Evolutionary conservation across 2,329 filamentous ascomycete species (phyloP), one percentile per base, ranked within the genome.

Genomic region (Paecilomyces niveus): DNA sequence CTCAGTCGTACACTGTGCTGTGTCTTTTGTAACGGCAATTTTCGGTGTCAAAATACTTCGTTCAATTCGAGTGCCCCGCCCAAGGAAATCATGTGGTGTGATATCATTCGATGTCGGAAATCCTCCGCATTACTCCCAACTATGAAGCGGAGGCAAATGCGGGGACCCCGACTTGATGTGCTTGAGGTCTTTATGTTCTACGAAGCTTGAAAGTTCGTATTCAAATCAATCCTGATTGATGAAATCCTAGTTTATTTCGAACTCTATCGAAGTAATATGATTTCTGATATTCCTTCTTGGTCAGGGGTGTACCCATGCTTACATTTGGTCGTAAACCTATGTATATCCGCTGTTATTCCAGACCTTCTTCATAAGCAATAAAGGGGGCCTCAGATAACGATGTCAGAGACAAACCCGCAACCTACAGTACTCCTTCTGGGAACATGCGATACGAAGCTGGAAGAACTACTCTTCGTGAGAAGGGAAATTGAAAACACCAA

Each of bases 361-460:
- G 35, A 45, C 8, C 4, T 29, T 4, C 15, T n/a, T 45, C n/a
- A 21, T 18, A 45, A 45, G 6, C 4, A 45, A 45, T 18, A n/a
- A 45, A 18, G 21, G 15, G 15, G 39, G 2, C 32, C 39, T 45
- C 39, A 21, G 18, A n/a, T 45, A 21, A 45, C n/a, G n/a, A 45
- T 45, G 39, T 45, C 39, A 45, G 39, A 10, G n/a, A 45, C n/a
- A 18, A 18, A 8, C 39, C 2, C 39, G 15, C n/a, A 45, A 18
- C 39, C 39, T 45, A 45, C 39, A 8, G 39, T 45, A 3, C 74
- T 82, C 55, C 71, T 87, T 13, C 69, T 88, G 22, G 85, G 85
- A 21, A 88, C 85, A 13, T 85, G 82, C 65, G 86, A 89, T 65
- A 87, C 85, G 32, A 89, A 88, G 67, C 74, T 85, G 10, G 69